phyloP scores from a whole-genome alignment of 495 filamentous ascomycete species.

The Parmelia sp. region DNA sequence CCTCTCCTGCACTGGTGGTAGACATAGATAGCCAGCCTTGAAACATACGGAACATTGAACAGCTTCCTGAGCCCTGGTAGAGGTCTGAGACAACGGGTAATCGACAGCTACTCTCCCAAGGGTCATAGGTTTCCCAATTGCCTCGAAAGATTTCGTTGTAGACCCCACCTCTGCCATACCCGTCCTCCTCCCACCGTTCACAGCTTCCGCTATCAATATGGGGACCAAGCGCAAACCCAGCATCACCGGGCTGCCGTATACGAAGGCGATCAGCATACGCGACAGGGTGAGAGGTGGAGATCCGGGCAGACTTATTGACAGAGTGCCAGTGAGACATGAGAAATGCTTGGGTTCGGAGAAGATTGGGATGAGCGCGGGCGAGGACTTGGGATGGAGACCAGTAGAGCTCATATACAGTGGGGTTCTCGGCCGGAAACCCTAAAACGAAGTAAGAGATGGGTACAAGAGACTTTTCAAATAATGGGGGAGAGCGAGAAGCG shows the following conservation, averaged over 20 bases:
- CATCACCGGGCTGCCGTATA: constrained; percentile 57
- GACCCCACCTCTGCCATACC: constrained; percentile 62
- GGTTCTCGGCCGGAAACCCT: constrained; percentile 51
- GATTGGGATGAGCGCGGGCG: constrained; percentile 64
- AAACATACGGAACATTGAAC: constrained; percentile 77
- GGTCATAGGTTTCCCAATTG: constrained; percentile 73
- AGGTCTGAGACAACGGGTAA: constrained; percentile 64
- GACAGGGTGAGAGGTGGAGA: constrained; percentile 62
- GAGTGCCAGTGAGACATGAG: constrained; percentile 73
- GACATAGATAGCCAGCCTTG: constrained; percentile 87
- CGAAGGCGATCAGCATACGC: constrained; percentile 78
- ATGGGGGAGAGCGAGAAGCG: neutral
- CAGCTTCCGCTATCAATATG: constrained; percentile 80
- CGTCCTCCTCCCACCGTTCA: constrained; percentile 74
- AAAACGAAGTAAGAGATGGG: constrained; percentile 6
- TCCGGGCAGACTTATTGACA: constrained; percentile 49
- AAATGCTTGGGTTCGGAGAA: constrained; percentile 62
- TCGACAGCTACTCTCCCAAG: constrained; percentile 69
- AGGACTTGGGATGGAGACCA: constrained; percentile 73
- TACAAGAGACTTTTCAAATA: neutral
- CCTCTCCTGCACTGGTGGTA: constrained; percentile 60
- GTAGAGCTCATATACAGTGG: constrained; percentile 83
- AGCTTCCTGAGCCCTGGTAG: constrained; percentile 76
- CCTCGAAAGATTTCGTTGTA: constrained; percentile 70
- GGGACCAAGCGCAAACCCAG: constrained; percentile 75